These are phyloP conservation scores for Perkinsus chesapeaki DNA, from an alignment of 169 alveolate species.

Conservation along the genomic window DNA sequence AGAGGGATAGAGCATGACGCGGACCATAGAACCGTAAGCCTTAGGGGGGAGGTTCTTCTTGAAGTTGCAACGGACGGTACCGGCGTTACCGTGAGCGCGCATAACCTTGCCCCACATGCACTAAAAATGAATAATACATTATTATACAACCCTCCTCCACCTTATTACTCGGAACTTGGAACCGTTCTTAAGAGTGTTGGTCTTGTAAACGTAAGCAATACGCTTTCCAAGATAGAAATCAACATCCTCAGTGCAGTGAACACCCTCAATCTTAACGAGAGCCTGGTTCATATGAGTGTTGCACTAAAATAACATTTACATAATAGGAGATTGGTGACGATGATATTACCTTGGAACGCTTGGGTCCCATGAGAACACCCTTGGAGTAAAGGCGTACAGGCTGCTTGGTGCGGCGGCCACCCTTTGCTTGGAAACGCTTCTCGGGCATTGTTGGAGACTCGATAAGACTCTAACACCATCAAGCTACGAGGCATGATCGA, in stretches of 20 bases:
- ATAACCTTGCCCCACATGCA: slow-evolving; percentile 94
- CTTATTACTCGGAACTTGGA: slow-evolving; percentile 77
- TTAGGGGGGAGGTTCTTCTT: slow-evolving; percentile 90
- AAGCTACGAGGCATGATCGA: neutral
- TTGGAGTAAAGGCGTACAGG: slow-evolving; percentile 79
- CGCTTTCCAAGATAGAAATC: slow-evolving; percentile 93
- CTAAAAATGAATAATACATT: neutral
- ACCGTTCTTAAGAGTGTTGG: slow-evolving; percentile 79
- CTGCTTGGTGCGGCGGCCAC: slow-evolving; percentile 40
- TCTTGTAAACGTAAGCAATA: slow-evolving; percentile 94
- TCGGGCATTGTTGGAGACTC: slow-evolving; percentile 5
- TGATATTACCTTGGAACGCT: slow-evolving; percentile 50
- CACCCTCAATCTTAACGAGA: slow-evolving; percentile 90
- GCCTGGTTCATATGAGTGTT: slow-evolving; percentile 89
- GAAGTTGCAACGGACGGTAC: slow-evolving; percentile 92
- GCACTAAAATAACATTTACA: slow-evolving; percentile 70
- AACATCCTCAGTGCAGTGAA: slow-evolving; percentile 87
- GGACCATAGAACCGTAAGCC: slow-evolving; percentile 88
- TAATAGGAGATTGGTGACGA: neutral
- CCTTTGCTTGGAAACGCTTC: slow-evolving; percentile 4
- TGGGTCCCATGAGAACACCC: slow-evolving; percentile 82
- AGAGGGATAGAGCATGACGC: slow-evolving; percentile 94
- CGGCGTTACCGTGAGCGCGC: slow-evolving; percentile 95
- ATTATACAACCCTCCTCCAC: neutral
- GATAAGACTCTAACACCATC: neutral